Evolutionary conservation across 495 filamentous ascomycete genomes (phyloP), one percentile per base, ranked within the genome.

Genomic region (Xylona heveae): DNA sequence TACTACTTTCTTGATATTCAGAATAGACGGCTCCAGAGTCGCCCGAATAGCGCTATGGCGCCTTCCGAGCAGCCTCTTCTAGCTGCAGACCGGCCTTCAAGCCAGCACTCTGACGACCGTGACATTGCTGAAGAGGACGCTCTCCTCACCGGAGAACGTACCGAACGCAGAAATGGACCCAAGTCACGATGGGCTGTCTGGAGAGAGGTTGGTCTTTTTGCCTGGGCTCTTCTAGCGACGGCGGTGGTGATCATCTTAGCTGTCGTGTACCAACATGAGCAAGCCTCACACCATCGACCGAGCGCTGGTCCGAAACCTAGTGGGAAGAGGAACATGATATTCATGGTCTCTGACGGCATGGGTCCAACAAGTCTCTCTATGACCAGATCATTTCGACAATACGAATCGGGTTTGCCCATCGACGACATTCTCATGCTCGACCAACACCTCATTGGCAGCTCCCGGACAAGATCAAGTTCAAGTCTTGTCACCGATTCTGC

Each of bases 341-440:
- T 97, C 59, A 95, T 97, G 90, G 90, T 97, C 6, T 90, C 79
- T 0, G 88, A 97, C 46, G 88, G 85, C 34, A 95, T 97, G 90
- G 88, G 88, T 0, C 88, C 88, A 2, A 78, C 84, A 14, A 85
- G 79, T 47, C 61, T 95, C 16, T 69, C 69, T 8, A 51, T 95
- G 46, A 93, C 90, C 4, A 61, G 88, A 28, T 71, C 66, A 45
- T 95, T 80, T 56, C 61, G 69, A 19, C 88, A 97, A 50, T 56
- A 61, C 21, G 48, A 55, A n/a, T 58, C 71, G 21, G 68, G 65
- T 8, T 56, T 84, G 10, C 71, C 77, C 3, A 55, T 63, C 35
- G 68, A 71, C 35, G 65, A 90, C 39, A 71, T 63, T 4, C 61
- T 97, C 31, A 63, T 74, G 4, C 59, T 97, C 36, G 88, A 97